phyloP scores from a whole-genome alignment of 2,329 filamentous ascomycete genomes.

The Metarhizium guizhouense region DNA sequence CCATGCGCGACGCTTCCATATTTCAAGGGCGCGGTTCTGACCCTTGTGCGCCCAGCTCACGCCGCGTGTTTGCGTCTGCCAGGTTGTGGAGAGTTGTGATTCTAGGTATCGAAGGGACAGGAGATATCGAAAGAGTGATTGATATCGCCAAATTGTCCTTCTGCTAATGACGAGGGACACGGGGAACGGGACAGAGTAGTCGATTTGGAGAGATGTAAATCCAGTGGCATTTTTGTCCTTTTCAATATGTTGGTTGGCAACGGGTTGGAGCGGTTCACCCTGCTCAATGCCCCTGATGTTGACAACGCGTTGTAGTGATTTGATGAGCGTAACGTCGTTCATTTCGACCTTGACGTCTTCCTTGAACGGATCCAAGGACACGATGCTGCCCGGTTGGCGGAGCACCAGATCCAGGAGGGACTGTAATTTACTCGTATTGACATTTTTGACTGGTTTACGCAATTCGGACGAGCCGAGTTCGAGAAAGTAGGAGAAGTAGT shows the following conservation, averaged over 20 bases:
- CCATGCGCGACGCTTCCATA: conserved; percentile 90
- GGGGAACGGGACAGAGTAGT: conserved; percentile 91
- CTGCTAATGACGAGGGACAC: conserved; percentile 91
- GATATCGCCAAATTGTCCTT: conserved; percentile 94
- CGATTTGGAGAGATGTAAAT: conserved; percentile 86
- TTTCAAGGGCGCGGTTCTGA: conserved; percentile 63
- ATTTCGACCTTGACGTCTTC: conserved; percentile 97
- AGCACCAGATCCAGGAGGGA: conserved; percentile 92
- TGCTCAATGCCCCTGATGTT: conserved; percentile 94
- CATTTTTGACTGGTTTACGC: conserved; percentile 76
- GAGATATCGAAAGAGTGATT: conserved; percentile 90
- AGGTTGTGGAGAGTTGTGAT: conserved; percentile 74
- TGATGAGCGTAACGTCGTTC: conserved; percentile 88
- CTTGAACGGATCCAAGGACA: conserved; percentile 92
- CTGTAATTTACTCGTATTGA: conserved; percentile 90
- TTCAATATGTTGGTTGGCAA: conserved; percentile 59
- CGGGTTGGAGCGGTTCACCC: conserved; percentile 69
- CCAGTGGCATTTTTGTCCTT: conserved; percentile 81
- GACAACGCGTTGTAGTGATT: conserved; percentile 91
- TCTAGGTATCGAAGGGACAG: conserved; percentile 85
- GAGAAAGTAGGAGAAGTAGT: conserved; percentile 97
- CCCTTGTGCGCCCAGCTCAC: conserved; percentile 76
- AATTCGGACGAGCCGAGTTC: conserved; percentile 85
- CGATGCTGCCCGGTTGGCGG: conserved; percentile 90
- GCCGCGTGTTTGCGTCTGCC: conserved; percentile 81